Evolutionary conservation across 306 rosid species (phyloP), one percentile per base, ranked within the genome.

Genomic region (Cucurbita ficifolia): DNA sequence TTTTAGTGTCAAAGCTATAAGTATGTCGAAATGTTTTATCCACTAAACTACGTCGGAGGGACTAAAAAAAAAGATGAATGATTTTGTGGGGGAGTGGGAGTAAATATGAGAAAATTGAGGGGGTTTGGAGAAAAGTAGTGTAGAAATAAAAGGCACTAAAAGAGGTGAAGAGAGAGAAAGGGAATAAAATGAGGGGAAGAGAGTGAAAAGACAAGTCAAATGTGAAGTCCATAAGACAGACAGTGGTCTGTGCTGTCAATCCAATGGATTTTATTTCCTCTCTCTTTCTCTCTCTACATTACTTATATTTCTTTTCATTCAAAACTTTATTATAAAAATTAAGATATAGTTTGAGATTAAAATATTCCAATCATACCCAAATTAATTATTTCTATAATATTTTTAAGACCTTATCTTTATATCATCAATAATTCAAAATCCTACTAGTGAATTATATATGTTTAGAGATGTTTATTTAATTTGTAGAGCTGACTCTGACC

Each of bases 161-260:
- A 63, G 35, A 63, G 70, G 70, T 63, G 70, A 48, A 68, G 4
- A 46, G 55, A 48, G 21, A 49, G 53, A 46, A 17, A 64, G 73
- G 22, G 72, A 65, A 65, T 65, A 65, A 65, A 18, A 65, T 29
- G 35, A 13, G 3, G 5, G 9, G 36, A 7, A 11, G 52, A 12
- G 51, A 72, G 63, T 73, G 76, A 73, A 54, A 73, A 73, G 76
- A 73, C 76, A 73, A 73, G 76, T 73, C 76, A 73, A 73, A 73
- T 56, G 76, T 73, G 65, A 40, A 73, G 55, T 73, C 76, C 10
- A 56, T 73, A 73, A 73, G 76, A 73, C 76, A 53, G 64, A 21
- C 76, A 73, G 76, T 73, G 76, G 63, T 65, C 38, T 73, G 76
- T 73, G 76, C 76, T 73, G 76, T 73, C 76, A 73, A 73, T 73